phyloP scores from a whole-genome alignment of 805 yeast species.

The Myxozyma neotropica region DNA sequence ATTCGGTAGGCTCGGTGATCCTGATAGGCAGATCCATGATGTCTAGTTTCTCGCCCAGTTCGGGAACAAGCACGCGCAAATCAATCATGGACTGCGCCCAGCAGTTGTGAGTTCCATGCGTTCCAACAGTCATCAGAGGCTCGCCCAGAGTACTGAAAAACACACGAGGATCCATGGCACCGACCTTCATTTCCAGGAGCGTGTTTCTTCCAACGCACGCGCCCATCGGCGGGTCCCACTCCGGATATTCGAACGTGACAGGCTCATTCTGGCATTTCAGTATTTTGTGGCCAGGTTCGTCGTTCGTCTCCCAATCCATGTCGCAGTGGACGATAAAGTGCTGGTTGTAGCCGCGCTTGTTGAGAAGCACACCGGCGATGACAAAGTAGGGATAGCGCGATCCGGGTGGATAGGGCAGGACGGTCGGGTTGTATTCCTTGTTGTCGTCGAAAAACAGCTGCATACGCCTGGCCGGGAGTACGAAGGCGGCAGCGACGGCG shows the following conservation, averaged over 20 bases:
- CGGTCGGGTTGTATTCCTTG: slow-evolving; percentile 14
- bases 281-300: slow-evolving; percentile 6
- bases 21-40: slow-evolving; percentile 23
- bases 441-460: not conserved
- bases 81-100: slow-evolving; percentile 23
- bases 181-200: slow-evolving; percentile 5
- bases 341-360: not conserved
- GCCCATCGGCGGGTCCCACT: slow-evolving; percentile 12
- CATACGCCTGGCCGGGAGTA: too few species aligned
- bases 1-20: slow-evolving; percentile 7
- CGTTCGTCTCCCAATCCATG: slow-evolving; percentile 16
- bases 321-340: slow-evolving; percentile 23
- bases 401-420: slow-evolving; percentile 23
- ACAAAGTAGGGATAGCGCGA: slow-evolving; percentile 19
- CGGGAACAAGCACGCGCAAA: slow-evolving; percentile 22
- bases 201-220: slow-evolving; percentile 7
- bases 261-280: slow-evolving; percentile 9
- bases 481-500: too few species aligned
- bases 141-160: slow-evolving; percentile 31
- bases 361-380: not conserved
- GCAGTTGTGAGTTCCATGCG: slow-evolving; percentile 17
- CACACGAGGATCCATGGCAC: slow-evolving; percentile 23
- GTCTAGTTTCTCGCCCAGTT: slow-evolving; percentile 15
- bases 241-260: slow-evolving; percentile 1
- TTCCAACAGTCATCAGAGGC: slow-evolving; percentile 24